Conservation (phyloP, 495 filamentous ascomycete genomes). For the Hypoxylon lienhwacheense region DNA sequence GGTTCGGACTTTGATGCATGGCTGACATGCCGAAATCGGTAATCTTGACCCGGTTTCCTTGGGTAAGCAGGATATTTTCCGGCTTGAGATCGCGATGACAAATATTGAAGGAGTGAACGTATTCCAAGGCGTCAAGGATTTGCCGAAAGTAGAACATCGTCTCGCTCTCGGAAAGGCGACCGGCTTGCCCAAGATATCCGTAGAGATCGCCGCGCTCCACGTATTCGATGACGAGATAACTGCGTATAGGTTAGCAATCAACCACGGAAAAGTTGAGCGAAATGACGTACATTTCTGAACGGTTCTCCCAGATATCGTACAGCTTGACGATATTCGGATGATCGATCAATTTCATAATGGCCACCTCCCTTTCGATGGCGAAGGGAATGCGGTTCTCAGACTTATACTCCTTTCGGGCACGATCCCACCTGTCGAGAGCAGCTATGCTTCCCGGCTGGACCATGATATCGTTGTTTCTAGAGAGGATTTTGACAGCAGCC, state of each 20-base stretch:
- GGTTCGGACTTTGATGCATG: conserved; percentile 71
- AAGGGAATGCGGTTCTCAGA: conserved; percentile 72
- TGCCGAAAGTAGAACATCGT: conserved; percentile 87
- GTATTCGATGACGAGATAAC: conserved; percentile 96
- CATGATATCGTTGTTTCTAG: conserved; percentile 70
- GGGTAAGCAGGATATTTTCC: conserved; percentile 89
- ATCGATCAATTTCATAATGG: conserved; percentile 93
- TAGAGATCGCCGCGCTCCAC: conserved; percentile 91
- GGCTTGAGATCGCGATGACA: conserved; percentile 96
- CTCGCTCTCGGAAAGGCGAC: conserved; percentile 72
- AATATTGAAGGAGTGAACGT: conserved; percentile 90
- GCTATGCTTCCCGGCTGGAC: conserved; percentile 76
- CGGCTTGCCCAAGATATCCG: conserved; percentile 68
- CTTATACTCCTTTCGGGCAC: conserved; percentile 50
- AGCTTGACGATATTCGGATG: conserved; percentile 91
- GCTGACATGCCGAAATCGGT: conserved; percentile 98
- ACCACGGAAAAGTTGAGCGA: background rate
- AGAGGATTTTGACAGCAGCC: conserved; percentile 92
- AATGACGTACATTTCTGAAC: conserved; percentile 79
- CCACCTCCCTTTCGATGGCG: conserved; percentile 87
- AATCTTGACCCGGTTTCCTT: conserved; percentile 74
- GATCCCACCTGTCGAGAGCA: conserved; percentile 61
- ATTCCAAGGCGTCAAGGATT: conserved; percentile 86
- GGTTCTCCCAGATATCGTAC: conserved; percentile 96
- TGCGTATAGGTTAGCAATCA: conserved; percentile 45